phyloP scores from a whole-genome alignment of 768 basidiomycete species.

The Ramaria rubella region DNA sequence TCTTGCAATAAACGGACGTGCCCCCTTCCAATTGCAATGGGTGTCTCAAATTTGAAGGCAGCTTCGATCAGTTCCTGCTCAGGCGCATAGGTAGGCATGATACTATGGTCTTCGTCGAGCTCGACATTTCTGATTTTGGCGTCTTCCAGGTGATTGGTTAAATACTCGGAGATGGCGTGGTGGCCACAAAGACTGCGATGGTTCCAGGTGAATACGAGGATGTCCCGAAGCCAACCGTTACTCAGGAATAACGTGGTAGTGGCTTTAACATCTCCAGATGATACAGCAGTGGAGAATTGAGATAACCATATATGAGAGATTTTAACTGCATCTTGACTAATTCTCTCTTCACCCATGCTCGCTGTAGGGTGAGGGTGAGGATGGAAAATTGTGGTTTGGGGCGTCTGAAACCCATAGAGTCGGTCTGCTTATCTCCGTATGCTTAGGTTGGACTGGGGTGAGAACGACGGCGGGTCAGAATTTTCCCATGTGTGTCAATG shows the following conservation, averaged over 20 bases:
- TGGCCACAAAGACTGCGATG: conserved; percentile 17
- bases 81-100: neutral
- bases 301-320: conserved; percentile 28
- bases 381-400: no score
- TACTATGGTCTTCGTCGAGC: conserved; percentile 13
- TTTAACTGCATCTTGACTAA: no score
- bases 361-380: no score
- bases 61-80: conserved; percentile 12
- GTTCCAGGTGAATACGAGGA: conserved; percentile 22
- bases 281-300: conserved; percentile 18
- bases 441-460: no score
- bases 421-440: no score
- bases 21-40: conserved; percentile 14
- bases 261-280: conserved; percentile 18
- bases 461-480: no score
- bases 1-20: conserved; percentile 13
- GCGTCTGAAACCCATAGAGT: no score
- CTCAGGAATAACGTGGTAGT: conserved; percentile 26
- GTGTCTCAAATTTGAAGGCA: conserved; percentile 18
- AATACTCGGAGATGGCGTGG: conserved; percentile 15
- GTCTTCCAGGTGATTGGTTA: conserved; percentile 2
- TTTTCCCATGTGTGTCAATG: no score
- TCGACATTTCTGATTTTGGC: conserved; percentile 14
- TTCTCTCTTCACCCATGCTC: neutral
- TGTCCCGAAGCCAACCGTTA: conserved; percentile 28